A percentile compares a stretch with the other conserved stretches of the same genome.
phyloP scores from a whole-genome alignment of 2,329 filamentous ascomycete species.

The Claviceps sp. region DNA sequence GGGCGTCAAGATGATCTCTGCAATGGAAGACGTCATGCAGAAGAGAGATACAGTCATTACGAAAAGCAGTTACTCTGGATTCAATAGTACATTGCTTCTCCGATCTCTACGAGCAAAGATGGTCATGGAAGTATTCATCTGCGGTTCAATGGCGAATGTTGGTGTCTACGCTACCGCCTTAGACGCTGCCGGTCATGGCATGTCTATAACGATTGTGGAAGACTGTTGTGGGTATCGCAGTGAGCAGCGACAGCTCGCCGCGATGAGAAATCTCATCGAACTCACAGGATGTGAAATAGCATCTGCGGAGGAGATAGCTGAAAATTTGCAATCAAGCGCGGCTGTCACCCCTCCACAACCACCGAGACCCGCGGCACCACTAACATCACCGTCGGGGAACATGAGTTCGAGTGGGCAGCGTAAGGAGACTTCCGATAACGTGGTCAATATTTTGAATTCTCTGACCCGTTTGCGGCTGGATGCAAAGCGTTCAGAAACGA shows the following conservation, averaged over 20 bases:
- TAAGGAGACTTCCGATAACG: neutral
- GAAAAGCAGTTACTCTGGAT: constrained; percentile 82
- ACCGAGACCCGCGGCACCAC: neutral
- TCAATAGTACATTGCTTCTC: constrained; percentile 60
- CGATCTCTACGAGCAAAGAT: constrained; percentile 70
- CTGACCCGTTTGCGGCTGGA: constrained; percentile 19
- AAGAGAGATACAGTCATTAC: constrained; percentile 37
- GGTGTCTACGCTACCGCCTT: constrained; percentile 85
- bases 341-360: constrained; percentile 1
- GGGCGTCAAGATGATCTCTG: constrained; percentile 31
- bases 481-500: constrained; percentile 13
- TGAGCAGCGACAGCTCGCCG: constrained; percentile 53
- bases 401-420: neutral
- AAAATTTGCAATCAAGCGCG: constrained; percentile 11
- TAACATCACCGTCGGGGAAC: neutral
- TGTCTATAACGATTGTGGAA: constrained; percentile 73
- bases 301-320: constrained; percentile 44
- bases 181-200: constrained; percentile 78
- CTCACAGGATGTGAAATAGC: constrained; percentile 60
- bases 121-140: constrained; percentile 80
- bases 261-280: constrained; percentile 57
- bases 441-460: constrained; percentile 18
- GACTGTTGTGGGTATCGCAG: constrained; percentile 78
- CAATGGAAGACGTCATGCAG: constrained; percentile 29
- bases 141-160: constrained; percentile 73